These are phyloP conservation scores for Podospora comata DNA, from an alignment of 495 filamentous ascomycete genomes.

Conservation along the genomic window DNA sequence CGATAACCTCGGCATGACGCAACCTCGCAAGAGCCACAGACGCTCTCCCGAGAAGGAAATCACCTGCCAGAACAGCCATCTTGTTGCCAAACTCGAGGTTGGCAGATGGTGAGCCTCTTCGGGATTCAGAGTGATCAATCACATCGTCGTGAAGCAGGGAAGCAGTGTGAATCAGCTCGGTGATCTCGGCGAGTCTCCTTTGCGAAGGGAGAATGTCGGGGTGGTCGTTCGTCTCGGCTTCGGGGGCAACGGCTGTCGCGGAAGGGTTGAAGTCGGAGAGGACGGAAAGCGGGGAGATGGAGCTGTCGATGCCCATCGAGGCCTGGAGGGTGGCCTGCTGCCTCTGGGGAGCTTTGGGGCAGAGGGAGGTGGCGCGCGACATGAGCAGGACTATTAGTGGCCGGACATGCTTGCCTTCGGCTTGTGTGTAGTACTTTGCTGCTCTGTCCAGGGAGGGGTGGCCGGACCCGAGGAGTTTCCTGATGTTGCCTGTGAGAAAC, in stretches of 20 bases:
- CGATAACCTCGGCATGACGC: conserved; percentile 87
- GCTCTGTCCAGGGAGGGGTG: conserved; percentile 92
- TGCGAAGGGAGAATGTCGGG: conserved; percentile 89
- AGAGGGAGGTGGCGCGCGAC: conserved; percentile 82
- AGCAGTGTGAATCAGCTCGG: conserved; percentile 93
- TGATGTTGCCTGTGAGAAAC: conserved; percentile 84
- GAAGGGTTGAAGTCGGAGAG: conserved; percentile 82
- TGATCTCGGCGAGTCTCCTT: conserved; percentile 88
- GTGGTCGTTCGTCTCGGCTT: conserved; percentile 51
- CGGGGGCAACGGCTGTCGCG: conserved; percentile 43
- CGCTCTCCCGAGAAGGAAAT: conserved; percentile 88
- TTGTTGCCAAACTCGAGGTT: conserved; percentile 97
- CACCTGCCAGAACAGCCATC: conserved; percentile 94
- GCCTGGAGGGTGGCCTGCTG: conserved; percentile 36
- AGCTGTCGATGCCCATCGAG: conserved; percentile 60
- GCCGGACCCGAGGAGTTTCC: conserved; percentile 81
- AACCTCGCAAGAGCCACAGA: conserved; percentile 90
- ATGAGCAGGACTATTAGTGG: conserved; percentile 92
- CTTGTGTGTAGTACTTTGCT: conserved; percentile 97
- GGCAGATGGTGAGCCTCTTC: conserved; percentile 79
- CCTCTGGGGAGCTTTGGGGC: conserved; percentile 58
- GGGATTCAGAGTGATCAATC: conserved; percentile 82
- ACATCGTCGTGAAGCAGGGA: conserved; percentile 98
- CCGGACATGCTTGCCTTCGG: conserved; percentile 93
- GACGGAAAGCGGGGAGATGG: conserved; percentile 71